These are phyloP conservation scores for Scheffersomyces lignicola DNA, from an alignment of 1,139 yeast species.

Conservation along the genomic window DNA sequence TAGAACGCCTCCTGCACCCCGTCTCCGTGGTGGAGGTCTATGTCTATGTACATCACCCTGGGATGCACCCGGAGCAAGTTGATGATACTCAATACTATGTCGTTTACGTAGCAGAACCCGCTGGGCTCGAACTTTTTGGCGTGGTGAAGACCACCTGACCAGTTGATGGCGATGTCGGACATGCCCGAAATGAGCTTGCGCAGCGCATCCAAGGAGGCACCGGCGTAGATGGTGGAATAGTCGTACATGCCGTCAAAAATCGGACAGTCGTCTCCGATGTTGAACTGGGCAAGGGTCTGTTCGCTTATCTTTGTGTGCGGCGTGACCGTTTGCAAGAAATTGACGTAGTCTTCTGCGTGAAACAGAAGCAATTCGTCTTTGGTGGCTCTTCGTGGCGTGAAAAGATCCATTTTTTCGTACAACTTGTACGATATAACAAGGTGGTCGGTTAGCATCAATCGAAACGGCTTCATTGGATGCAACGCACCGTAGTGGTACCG, in stretches of 20 bases:
- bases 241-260: constrained; percentile 94
- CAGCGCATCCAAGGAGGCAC: constrained; percentile 92
- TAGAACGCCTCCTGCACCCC: constrained; percentile 98
- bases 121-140: constrained; percentile 93
- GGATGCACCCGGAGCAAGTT: constrained; percentile 85
- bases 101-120: constrained; percentile 95
- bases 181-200: constrained; percentile 79
- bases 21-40: constrained; percentile 96
- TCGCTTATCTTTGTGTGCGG: constrained; percentile 71
- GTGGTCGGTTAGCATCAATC: constrained; percentile 92
- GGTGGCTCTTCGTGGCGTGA: constrained; percentile 80
- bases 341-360: constrained; percentile 85
- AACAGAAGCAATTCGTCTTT: constrained; percentile 74
- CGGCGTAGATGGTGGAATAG: constrained; percentile 82
- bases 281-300: constrained; percentile 66
- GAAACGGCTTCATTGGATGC: constrained; percentile 98
- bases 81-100: constrained; percentile 84
- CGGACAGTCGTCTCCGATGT: constrained; percentile 97
- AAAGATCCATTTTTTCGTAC: constrained; percentile 88
- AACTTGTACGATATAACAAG: constrained; percentile 81
- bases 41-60: constrained; percentile 88
- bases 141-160: constrained; percentile 97
- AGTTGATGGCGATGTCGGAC: constrained; percentile 93
- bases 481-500: constrained; percentile 86
- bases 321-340: constrained; percentile 75